Percentiles rank a stretch among this genome's conserved stretches.
phyloP scores from a whole-genome alignment of 2,329 filamentous ascomycete genomes.

The Ophioceras dolichostomum region DNA sequence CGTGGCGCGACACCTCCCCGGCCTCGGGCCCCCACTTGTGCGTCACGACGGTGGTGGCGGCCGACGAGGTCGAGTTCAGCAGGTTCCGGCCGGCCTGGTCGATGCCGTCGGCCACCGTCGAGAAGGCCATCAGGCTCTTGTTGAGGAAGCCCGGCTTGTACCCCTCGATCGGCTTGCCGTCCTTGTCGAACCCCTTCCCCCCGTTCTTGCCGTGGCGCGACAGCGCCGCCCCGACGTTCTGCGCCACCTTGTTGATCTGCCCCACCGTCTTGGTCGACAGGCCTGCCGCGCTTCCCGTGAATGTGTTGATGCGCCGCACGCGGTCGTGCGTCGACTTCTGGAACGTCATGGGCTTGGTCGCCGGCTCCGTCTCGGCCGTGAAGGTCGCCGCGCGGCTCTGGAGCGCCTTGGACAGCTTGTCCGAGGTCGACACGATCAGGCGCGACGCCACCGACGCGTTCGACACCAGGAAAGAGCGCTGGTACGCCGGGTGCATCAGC shows the following conservation, averaged over 20 bases:
- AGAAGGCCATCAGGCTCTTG: constrained; percentile 93
- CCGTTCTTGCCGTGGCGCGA: constrained; percentile 42
- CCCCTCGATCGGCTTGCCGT: constrained; percentile 48
- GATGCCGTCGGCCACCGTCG: constrained; percentile 85
- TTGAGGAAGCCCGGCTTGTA: constrained; percentile 92
- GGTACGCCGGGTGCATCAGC: constrained; percentile 82
- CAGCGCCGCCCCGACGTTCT: constrained; percentile 75
- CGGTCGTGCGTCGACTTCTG: constrained; percentile 71
- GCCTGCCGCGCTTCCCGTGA: constrained; percentile 67
- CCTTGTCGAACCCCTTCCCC: constrained; percentile 51
- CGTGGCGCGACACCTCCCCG: constrained; percentile 58
- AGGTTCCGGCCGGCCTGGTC: constrained; percentile 76
- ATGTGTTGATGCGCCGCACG: constrained; percentile 80
- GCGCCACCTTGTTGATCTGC: constrained; percentile 69
- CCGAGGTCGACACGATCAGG: constrained; percentile 79
- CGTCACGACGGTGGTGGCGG: constrained; percentile 77
- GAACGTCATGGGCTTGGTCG: constrained; percentile 75
- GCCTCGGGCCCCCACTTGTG: constrained; percentile 85
- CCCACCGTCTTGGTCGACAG: constrained; percentile 80
- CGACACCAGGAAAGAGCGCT: constrained; percentile 73
- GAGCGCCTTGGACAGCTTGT: constrained; percentile 66
- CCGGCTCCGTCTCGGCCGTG: constrained; percentile 67
- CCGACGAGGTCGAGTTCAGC: constrained; percentile 59
- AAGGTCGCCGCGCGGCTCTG: constrained; percentile 69
- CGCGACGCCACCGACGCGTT: constrained; percentile 81